phyloP scores from a whole-genome alignment of 345 rosid genomes.

The Jatropha curcas region DNA sequence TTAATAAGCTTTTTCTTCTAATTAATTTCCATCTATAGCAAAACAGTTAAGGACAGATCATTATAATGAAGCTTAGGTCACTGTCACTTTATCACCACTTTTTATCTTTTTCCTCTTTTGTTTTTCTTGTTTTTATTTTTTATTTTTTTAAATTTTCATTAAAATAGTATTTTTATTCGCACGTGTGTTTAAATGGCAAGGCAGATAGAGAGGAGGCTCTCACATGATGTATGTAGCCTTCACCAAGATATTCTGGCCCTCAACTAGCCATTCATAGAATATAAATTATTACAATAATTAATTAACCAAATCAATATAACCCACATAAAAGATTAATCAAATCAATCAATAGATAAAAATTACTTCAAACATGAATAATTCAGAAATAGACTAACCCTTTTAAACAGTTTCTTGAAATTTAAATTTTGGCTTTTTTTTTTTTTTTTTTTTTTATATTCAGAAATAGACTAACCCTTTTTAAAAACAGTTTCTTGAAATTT shows the following conservation, averaged over 20 bases:
- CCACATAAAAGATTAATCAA: background rate
- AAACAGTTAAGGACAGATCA: slow-evolving; percentile 9
- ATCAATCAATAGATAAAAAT: too few relatives aligned
- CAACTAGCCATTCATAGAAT: slow-evolving; percentile 7
- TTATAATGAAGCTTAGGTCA: background rate
- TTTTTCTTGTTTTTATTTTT: background rate
- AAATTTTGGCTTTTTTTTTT: too few relatives aligned
- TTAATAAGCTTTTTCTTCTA: background rate
- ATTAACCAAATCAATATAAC: background rate
- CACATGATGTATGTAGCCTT: slow-evolving; percentile 18
- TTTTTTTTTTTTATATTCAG: too few relatives aligned
- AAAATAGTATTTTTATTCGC: background rate
- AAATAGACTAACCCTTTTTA: background rate
- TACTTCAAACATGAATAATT: too few relatives aligned
- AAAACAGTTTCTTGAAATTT: too few relatives aligned
- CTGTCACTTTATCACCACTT: slow-evolving; percentile 9
- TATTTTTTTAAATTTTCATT: background rate
- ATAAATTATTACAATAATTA: background rate
- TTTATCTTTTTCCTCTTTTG: slow-evolving; percentile 1
- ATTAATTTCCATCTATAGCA: slow-evolving; percentile 1
- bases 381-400: background rate
- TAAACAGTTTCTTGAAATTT: too few relatives aligned
- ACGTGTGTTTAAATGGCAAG: slow-evolving; percentile 8
- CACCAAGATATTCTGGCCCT: slow-evolving; percentile 21
- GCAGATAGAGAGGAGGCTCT: background rate